Evolutionary conservation across 1,284 basidiomycete species (phyloP).

Genomic region (Leccinum fallax): DNA sequence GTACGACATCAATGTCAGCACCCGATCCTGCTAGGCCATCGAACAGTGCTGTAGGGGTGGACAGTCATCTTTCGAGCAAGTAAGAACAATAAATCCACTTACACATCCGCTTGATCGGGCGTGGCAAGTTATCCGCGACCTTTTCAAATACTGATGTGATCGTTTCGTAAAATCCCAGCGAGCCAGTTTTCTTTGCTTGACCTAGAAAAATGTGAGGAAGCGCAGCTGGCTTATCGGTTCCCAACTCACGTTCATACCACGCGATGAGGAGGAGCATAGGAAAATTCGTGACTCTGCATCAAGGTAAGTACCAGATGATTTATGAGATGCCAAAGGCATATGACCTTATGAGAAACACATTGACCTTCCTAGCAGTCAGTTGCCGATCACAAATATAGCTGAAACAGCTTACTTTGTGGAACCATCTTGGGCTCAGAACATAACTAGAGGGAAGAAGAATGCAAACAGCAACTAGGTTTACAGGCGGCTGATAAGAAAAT

Average conservation of each 20-base stretch:
- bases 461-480: slow-evolving; percentile 82
- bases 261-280: slow-evolving; percentile 84
- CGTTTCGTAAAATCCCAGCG: slow-evolving; percentile 73
- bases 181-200: slow-evolving; percentile 64
- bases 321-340: slow-evolving; percentile 12
- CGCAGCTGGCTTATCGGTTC: background rate
- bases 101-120: slow-evolving; percentile 73
- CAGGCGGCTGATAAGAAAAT: slow-evolving; percentile 91
- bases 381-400: slow-evolving; percentile 2
- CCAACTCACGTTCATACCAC: slow-evolving; percentile 70
- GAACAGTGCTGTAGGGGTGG: slow-evolving; percentile 61
- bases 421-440: slow-evolving; percentile 76
- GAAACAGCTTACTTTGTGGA: slow-evolving; percentile 66
- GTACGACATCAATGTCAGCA: slow-evolving; percentile 73
- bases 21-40: slow-evolving; percentile 77
- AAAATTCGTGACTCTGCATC: slow-evolving; percentile 75
- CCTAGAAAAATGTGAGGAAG: slow-evolving; percentile 22
- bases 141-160: slow-evolving; percentile 66
- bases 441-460: slow-evolving; percentile 85
- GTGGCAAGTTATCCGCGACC: slow-evolving; percentile 71
- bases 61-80: slow-evolving; percentile 13
- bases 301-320: slow-evolving; percentile 5
- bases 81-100: slow-evolving; percentile 29
- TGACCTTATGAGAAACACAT: slow-evolving; percentile 82
- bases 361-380: slow-evolving; percentile 54